These are phyloP conservation scores for Leucogyrophana mollusca DNA, from an alignment of 768 basidiomycete genomes.

Conservation along the genomic window DNA sequence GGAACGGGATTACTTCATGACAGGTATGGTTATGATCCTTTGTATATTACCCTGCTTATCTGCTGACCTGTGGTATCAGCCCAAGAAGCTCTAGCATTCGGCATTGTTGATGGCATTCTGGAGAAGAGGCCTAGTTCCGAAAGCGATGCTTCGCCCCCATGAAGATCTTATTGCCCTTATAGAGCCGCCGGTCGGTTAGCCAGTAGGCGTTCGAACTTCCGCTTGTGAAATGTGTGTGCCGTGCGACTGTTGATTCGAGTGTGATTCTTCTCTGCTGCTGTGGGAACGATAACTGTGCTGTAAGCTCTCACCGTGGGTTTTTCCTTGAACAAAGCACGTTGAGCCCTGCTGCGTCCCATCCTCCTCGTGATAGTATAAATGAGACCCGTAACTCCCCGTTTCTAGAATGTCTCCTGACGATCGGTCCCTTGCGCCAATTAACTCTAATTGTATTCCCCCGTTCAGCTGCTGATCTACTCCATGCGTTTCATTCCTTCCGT, in stretches of 20 bases:
- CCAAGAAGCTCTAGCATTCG: conserved; percentile 86
- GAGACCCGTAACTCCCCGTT: conserved; percentile 4
- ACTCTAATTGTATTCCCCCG: no score
- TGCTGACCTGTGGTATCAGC: conserved; percentile 42
- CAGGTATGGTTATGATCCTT: conserved; percentile 45
- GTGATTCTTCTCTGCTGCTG: conserved; percentile 8
- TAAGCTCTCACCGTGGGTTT: conserved; percentile 17
- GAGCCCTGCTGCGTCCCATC: no score
- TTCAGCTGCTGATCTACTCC: no score
- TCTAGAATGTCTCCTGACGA: conserved; percentile 1
- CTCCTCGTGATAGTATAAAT: background rate
- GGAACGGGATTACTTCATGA: conserved; percentile 97
- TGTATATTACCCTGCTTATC: conserved; percentile 5
- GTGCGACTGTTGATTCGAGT: conserved; percentile 6
- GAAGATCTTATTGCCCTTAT: conserved; percentile 6
- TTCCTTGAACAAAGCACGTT: conserved; percentile 11
- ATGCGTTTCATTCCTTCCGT: no score
- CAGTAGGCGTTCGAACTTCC: no score
- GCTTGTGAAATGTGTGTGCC: conserved; percentile 7
- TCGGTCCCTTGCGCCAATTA: background rate
- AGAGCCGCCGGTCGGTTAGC: conserved; percentile 3
- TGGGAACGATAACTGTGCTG: conserved; percentile 10
- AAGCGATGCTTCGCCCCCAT: conserved; percentile 14
- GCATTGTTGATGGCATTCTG: conserved; percentile 90
- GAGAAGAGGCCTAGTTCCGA: conserved; percentile 70